Evolutionary conservation across 2,329 filamentous ascomycete species (phyloP), one percentile per base, ranked within the genome.

Genomic region (Hypoxylon sp.): DNA sequence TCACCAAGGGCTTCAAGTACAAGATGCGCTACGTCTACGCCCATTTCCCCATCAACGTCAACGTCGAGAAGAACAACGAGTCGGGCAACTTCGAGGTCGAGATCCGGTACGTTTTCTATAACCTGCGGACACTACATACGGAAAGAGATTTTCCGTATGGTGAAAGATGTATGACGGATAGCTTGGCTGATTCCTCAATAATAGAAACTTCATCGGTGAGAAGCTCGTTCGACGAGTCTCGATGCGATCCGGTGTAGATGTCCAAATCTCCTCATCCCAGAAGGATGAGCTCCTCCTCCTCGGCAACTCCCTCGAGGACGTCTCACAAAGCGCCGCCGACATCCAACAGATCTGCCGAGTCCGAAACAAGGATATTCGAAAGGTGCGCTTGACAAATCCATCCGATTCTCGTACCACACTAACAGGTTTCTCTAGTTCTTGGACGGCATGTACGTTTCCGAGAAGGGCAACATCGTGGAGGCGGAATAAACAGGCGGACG

Each of bases 11-110:
- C 75, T 99, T 91, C 92, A 96, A 96, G 87, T 99, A 99, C 91
- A 99, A 99, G 92, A 98, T 99, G 94, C 93, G 96, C 79, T 99
- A 99, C 87, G 95, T 99, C 84, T 99, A 99, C 83, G 95, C 95
- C 81, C 95, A 99, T 91, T 99, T 99, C 81, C 95, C 95, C 84
- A 99, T 99, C 93, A 99, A 99, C 89, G 94, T 99, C 86, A 98
- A 97, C 88, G 84, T 99, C 75, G 93, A 97, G 78, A 94, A 97
- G 91, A 94, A 94, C 89, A 81, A 82, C 79, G 95, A 98, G 86
- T 95, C 92, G 70, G 94, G 90, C 74, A 84, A 90, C 76, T 91
- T 79, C 80, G 91, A 97, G 84, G 92, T 99, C 79, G 95, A 99
- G 90, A 98, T 99, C 87, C 91, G 95, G 91, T 94, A 89, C 76